Conservation (phyloP, 75 land plant genomes). For the Cupressus sempervirens region DNA sequence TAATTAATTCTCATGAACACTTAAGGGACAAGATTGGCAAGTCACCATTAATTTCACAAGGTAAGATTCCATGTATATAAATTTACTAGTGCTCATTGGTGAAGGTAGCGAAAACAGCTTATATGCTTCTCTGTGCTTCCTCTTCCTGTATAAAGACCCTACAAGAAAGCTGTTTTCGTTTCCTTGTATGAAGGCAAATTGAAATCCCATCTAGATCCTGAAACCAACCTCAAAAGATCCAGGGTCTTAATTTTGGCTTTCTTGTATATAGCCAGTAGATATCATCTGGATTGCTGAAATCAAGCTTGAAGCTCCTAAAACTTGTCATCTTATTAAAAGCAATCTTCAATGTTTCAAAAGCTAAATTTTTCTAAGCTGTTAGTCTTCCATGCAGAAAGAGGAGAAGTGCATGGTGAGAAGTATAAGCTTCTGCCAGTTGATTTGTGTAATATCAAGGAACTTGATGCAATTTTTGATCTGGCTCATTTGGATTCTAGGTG, state of each 20-base stretch:
- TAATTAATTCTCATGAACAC: slow-evolving; percentile 50
- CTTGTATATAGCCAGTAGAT: neutral
- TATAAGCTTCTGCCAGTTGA: slow-evolving; percentile 88
- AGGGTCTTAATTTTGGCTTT: neutral
- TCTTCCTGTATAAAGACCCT: neutral
- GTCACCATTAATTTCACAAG: slow-evolving; percentile 45
- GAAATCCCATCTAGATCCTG: neutral
- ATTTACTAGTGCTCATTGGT: too few relatives aligned
- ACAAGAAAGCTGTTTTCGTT: neutral
- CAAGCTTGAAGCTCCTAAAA: neutral
- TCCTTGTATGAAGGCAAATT: neutral
- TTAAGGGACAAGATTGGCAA: slow-evolving; percentile 60
- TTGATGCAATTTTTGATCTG: slow-evolving; percentile 46
- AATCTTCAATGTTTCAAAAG: neutral
- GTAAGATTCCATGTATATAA: slow-evolving; percentile 15
- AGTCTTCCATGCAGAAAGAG: slow-evolving; percentile 56
- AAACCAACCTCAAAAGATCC: neutral
- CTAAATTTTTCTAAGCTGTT: neutral
- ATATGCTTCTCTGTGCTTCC: neutral
- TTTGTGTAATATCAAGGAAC: slow-evolving; percentile 51
- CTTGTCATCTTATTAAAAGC: neutral
- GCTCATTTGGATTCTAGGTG: slow-evolving; percentile 79
- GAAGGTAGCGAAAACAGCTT: neutral
- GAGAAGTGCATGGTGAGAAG: slow-evolving; percentile 69
- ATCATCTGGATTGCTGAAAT: neutral